Base-by-base conservation (phyloP, 495 filamentous ascomycete species). In the Tetracladium setigerum region DNA sequence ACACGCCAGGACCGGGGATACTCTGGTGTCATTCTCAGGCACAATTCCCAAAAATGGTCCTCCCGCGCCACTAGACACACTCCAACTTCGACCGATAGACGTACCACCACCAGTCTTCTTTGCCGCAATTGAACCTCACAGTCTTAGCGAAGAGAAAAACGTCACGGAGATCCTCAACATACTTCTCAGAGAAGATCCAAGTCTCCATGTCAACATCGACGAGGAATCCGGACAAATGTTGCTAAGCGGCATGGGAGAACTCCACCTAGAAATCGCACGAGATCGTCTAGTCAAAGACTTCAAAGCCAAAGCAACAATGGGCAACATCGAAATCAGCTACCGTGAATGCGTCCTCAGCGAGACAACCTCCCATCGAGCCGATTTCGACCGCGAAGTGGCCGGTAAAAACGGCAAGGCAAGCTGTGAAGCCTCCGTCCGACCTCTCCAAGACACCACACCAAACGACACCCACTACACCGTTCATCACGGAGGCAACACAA, bases 81-180 rank as follows among this genome's bases (percentile, higher is more conserved):
- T 99, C 12, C 89, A 94, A 56, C 78, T 97, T 34, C 84, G 88
- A 45, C 86, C 94, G 2, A 92, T 94, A 41, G 76, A 86, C 45
- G 85, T 95, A 0, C 92, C 94, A 5, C 90, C 94, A 0, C 89
- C 92, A 0, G 90, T 99, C 0, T 96, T 96, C 66, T 97, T 97
- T 63, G 85, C 91, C 27, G 84, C 88, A 53, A 79, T 97, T 14
- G 94, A 96, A 50, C 87, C 94, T 0, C 78, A 86, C 46, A 87
- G 83, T 41, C 67, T 86, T 8, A 76, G 77, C 7, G 86, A 89
- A 50, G 81, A 85, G 51, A 95, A 89, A 54, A 75, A 76, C 31
- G 74, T 96, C 13, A 76, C 82, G 46, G 82, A 84, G n/a, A 78
- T 81, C 2, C 71, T 99, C 2, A 74, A 71, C 1, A 71, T 91